phyloP scores from a whole-genome alignment of 2,329 filamentous ascomycete species.

The Tolypocladium capitatum region DNA sequence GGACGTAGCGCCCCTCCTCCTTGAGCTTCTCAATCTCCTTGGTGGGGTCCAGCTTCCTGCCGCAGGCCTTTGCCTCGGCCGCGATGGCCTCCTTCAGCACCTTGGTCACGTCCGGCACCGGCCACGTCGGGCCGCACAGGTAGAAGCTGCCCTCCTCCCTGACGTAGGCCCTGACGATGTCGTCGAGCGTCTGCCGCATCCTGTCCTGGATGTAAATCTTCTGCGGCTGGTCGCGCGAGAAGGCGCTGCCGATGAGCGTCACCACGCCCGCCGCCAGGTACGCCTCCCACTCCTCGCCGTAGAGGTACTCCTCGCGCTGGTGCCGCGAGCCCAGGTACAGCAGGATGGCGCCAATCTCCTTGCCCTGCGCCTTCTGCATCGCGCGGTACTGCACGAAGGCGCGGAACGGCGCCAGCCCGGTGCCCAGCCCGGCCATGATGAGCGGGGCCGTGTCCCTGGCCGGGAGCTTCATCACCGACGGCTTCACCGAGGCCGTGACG shows the following conservation, averaged over 20 bases:
- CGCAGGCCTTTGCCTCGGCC: constrained; percentile 52
- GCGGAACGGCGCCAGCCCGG: constrained; percentile 95
- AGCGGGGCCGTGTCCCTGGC: constrained; percentile 75
- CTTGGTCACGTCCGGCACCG: constrained; percentile 88
- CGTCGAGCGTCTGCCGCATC: constrained; percentile 75
- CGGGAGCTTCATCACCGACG: constrained; percentile 98
- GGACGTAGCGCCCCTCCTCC: constrained; percentile 84
- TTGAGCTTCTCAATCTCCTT: constrained; percentile 97
- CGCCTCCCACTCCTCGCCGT: constrained; percentile 98
- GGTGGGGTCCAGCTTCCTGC: constrained; percentile 70
- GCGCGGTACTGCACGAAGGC: constrained; percentile 97
- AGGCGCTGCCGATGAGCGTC: constrained; percentile 83
- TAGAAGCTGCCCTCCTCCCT: constrained; percentile 87
- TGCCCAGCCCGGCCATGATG: constrained; percentile 98
- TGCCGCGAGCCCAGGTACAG: constrained; percentile 95
- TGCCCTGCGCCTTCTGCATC: constrained; percentile 94
- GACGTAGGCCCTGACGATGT: constrained; percentile 79
- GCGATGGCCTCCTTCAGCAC: constrained; percentile 89
- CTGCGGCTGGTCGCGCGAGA: constrained; percentile 90
- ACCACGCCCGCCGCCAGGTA: constrained; percentile 93
- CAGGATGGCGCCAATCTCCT: constrained; percentile 84
- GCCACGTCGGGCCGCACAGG: constrained; percentile 95
- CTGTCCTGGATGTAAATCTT: constrained; percentile 99
- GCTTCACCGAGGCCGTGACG: constrained; percentile 89
- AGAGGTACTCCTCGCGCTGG: constrained; percentile 96